Base-by-base conservation (phyloP, 2,329 filamentous ascomycete genomes). In the Penicillium sp. region DNA sequence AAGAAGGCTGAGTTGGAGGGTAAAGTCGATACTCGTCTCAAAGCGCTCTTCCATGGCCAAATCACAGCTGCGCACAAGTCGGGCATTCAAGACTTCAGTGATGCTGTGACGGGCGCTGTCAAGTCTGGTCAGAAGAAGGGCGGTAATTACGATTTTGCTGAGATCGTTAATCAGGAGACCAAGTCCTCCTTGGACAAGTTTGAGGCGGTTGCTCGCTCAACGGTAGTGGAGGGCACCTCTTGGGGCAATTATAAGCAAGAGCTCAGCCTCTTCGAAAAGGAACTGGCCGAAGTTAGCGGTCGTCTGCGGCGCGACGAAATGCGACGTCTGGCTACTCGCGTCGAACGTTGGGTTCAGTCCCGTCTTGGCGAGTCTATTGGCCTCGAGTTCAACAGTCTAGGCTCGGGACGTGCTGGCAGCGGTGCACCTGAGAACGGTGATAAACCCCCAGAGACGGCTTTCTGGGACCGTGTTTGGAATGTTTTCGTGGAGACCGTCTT, bases 391-490 rank as follows among this genome's bases (percentile, higher is more conserved):
- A 97, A 95, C 73, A 93, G 90, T 66, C 81, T 97, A 42, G 91
- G 91, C 4, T 93, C 89, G 33, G 90, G 90, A 11, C 82, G 90
- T 61, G 88, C 82, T 46, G 90, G 90, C 6, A 81, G 82, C 43
- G 89, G 88, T 45, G 89, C 88, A 0, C 86, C 90, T 1, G 89
- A 90, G 61, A 76, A 78, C 4, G 87, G 85, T 2, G 85, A 89
- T 49, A 88, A 85, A 68, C 83, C 85, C 1, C 63, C 76, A 0
- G 91, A 97, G 68, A 90, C 87, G 66, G 86, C 90, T 47, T 82
- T 98, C 12, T 98, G 94, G 93, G 93, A 98, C 66, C 84, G 91
- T 35, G 86, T 98, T 62, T 98, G 93, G 93, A 81, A 72, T 29
- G 81, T 89, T 33, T 98, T 98, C 63, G 84, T 81, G 5, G 80